A percentile compares a stretch with the other conserved stretches of the same genome.
Conservation (phyloP, 768 basidiomycete species). For the Collybia nuda region DNA sequence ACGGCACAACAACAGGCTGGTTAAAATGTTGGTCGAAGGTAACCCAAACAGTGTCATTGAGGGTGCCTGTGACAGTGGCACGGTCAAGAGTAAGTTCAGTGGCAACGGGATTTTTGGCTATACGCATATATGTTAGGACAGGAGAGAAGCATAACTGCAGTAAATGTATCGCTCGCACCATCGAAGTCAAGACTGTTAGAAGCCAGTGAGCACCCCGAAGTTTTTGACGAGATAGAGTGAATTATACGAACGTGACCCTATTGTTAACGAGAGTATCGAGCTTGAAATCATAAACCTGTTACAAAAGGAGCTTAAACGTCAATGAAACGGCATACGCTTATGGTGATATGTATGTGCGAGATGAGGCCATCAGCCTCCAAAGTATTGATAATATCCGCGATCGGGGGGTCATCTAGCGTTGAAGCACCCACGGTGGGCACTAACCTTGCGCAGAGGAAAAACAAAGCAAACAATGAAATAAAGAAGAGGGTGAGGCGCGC, state of each 20-base stretch:
- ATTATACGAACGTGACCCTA: conserved; percentile 23
- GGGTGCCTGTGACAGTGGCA: conserved; percentile 39
- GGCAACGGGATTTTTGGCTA: conserved; percentile 42
- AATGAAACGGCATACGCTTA: conserved; percentile 29
- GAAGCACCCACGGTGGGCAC: conserved; percentile 10
- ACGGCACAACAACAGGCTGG: conserved; percentile 49
- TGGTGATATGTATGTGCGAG: conserved; percentile 32
- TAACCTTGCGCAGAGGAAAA: conserved; percentile 22
- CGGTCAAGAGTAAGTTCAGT: conserved; percentile 46
- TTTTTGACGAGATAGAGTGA: neutral
- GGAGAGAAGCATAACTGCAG: too few relatives aligned
- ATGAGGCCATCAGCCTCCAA: conserved; percentile 36
- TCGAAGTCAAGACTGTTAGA: conserved; percentile 32
- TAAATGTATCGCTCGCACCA: conserved; percentile 16
- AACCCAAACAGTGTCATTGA: conserved; percentile 56
- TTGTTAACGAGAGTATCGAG: conserved; percentile 35
- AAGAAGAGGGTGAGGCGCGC: conserved; percentile 10
- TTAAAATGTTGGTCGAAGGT: conserved; percentile 59
- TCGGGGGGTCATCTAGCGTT: conserved; percentile 17
- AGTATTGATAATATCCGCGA: conserved; percentile 39
- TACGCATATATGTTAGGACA: neutral
- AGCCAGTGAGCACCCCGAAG: neutral
- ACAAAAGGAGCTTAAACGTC: neutral
- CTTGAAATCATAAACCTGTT: conserved; percentile 17
- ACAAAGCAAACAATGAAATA: conserved; percentile 21